Conservation (phyloP, 768 basidiomycete genomes). For the Epithele typhae region DNA sequence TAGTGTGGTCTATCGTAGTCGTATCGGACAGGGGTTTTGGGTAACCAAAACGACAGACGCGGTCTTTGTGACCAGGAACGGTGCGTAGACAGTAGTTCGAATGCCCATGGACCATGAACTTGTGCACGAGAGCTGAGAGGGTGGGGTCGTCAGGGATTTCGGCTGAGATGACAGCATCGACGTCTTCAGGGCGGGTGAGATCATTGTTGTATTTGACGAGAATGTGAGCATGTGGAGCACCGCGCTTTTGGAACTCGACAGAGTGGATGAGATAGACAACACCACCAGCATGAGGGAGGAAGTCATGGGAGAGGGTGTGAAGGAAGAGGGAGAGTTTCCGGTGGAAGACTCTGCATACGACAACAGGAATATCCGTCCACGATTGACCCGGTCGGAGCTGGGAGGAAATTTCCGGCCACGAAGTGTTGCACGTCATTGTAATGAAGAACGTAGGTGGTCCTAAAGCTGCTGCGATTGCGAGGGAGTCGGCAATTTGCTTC, state of each 20-base stretch:
- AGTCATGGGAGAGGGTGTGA: constrained; percentile 26
- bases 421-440: constrained; percentile 38
- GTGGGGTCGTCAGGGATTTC: constrained; percentile 27
- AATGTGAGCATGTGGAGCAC: constrained; percentile 39
- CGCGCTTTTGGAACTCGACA: constrained; percentile 40
- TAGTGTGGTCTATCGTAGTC: constrained; percentile 28
- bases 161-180: constrained; percentile 32
- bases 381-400: constrained; percentile 31
- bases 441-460: constrained; percentile 34
- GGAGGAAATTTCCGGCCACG: constrained; percentile 34
- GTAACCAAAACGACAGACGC: constrained; percentile 21
- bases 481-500: constrained; percentile 34
- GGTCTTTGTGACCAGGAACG: constrained; percentile 9
- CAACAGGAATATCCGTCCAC: constrained; percentile 30
- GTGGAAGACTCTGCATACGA: constrained; percentile 34
- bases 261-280: constrained; percentile 28
- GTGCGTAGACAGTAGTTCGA: constrained; percentile 26
- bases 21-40: constrained; percentile 15
- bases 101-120: constrained; percentile 35
- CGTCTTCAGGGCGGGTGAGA: constrained; percentile 22
- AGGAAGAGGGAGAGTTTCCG: constrained; percentile 25
- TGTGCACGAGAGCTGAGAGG: constrained; percentile 23
- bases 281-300: constrained; percentile 26
- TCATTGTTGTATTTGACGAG: constrained; percentile 28
- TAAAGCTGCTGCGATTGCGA: constrained; percentile 28